A percentile compares a stretch with the other conserved stretches of the same genome.
These are phyloP conservation scores for Cryptococcus sp. DNA, from an alignment of 1,284 basidiomycete species.

Conservation along the genomic window DNA sequence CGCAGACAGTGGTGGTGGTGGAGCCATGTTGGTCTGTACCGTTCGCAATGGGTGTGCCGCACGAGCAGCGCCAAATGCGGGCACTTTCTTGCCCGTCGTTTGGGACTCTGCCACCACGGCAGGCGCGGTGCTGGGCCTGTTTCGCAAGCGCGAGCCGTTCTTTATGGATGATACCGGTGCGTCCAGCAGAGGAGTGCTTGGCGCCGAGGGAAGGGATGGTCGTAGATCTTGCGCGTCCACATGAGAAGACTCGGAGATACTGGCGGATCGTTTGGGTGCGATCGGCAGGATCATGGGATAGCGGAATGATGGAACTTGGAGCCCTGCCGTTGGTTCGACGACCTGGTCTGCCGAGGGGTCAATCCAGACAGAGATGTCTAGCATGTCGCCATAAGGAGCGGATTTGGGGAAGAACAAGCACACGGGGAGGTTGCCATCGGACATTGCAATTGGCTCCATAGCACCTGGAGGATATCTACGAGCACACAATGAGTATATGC, in stretches of 20 bases:
- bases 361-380: conserved; percentile 47
- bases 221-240: not conserved
- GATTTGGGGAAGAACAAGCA: conserved; percentile 38
- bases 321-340: not conserved
- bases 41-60: not conserved
- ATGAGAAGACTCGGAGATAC: not conserved
- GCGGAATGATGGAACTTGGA: conserved; percentile 24
- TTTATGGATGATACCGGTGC: conserved; percentile 5
- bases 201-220: not conserved
- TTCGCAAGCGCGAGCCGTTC: not conserved
- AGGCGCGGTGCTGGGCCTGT: conserved; percentile 18
- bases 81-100: not conserved
- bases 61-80: conserved; percentile 12
- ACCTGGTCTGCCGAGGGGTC: conserved; percentile 20
- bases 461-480: conserved; percentile 42
- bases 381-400: conserved; percentile 37
- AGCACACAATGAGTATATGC: not conserved
- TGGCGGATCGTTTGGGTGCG: conserved; percentile 5
- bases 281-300: conserved; percentile 31
- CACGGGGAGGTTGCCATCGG: conserved; percentile 29
- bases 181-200: not conserved
- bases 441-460: conserved; percentile 33
- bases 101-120: conserved; percentile 6
- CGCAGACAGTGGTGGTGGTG: not conserved
- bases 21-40: not conserved